Evolutionary conservation across 2,329 filamentous ascomycete genomes (phyloP).

Genomic region (Diaporthe sp.): DNA sequence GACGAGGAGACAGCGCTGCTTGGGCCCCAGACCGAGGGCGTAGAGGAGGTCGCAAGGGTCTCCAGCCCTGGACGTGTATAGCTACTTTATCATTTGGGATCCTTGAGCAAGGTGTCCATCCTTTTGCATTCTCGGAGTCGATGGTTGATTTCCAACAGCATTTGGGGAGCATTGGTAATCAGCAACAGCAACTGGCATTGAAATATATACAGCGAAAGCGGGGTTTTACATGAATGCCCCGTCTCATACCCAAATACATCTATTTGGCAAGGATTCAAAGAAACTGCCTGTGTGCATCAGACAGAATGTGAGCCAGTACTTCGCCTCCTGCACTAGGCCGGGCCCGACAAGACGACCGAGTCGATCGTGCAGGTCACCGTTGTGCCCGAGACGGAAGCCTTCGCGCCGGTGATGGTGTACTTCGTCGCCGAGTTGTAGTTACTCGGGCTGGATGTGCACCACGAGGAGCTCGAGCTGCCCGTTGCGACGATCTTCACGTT

Average conservation of each 20-base stretch:
- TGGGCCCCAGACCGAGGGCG: conserved; percentile 36
- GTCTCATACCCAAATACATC: background rate
- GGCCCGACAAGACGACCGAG: conserved; percentile 59
- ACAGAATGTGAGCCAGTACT: background rate
- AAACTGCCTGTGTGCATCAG: background rate
- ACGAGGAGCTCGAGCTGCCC: conserved; percentile 49
- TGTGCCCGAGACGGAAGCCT: conserved; percentile 51
- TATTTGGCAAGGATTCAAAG: background rate
- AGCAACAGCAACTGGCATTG: background rate
- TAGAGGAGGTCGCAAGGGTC: conserved; percentile 13
- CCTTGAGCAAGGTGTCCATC: background rate
- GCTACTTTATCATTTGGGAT: background rate
- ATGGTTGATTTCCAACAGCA: background rate
- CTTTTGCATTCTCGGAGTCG: conserved; percentile 10
- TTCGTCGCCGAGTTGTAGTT: conserved; percentile 55
- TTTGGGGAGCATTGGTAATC: background rate
- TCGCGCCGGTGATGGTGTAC: conserved; percentile 53
- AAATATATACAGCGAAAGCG: conserved; percentile 23
- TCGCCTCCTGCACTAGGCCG: conserved; percentile 43
- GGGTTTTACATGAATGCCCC: background rate
- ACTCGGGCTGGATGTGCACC: conserved; percentile 52
- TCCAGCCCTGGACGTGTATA: background rate
- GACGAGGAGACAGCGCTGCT: conserved; percentile 56
- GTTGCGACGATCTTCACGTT: conserved; percentile 63
- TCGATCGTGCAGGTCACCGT: conserved; percentile 59